Percentiles rank a stretch among this genome's conserved stretches.
These are phyloP conservation scores for Sphaerobolus stellatus DNA, from an alignment of 1,284 basidiomycete genomes.

Conservation along the genomic window DNA sequence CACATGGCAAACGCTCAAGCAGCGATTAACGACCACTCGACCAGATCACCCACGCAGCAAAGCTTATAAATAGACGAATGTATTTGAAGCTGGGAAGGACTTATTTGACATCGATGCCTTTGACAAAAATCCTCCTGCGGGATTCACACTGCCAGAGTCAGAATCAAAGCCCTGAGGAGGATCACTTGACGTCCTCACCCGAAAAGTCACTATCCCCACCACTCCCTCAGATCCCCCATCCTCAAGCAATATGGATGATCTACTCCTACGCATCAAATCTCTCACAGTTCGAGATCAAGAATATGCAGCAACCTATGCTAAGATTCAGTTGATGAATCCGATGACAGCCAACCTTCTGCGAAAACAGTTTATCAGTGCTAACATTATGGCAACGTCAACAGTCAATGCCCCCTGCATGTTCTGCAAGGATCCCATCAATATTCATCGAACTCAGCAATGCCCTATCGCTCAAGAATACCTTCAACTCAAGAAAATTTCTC, in stretches of 20 bases:
- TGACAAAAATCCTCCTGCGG: neutral
- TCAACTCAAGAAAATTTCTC: neutral
- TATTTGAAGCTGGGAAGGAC: neutral
- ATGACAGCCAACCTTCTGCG: neutral
- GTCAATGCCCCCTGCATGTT: neutral
- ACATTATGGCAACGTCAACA: too few relatives aligned
- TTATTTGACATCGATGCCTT: neutral
- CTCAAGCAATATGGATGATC: neutral
- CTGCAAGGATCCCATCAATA: neutral
- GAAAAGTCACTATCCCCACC: neutral
- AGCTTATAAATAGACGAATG: neutral
- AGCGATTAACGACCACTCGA: neutral
- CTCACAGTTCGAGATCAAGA: neutral
- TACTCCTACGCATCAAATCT: neutral
- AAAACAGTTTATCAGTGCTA: too few relatives aligned
- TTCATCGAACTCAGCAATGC: neutral
- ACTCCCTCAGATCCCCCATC: neutral
- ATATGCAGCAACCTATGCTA: neutral
- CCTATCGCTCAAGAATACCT: neutral
- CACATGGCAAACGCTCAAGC: neutral
- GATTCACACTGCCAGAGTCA: neutral
- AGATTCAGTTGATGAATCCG: neutral
- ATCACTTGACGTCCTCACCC: neutral
- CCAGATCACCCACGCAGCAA: neutral
- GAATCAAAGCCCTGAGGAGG: neutral